These are phyloP conservation scores for Rhododendron henanense DNA, from an alignment of 148 eudicot species.

Conservation along the genomic window DNA sequence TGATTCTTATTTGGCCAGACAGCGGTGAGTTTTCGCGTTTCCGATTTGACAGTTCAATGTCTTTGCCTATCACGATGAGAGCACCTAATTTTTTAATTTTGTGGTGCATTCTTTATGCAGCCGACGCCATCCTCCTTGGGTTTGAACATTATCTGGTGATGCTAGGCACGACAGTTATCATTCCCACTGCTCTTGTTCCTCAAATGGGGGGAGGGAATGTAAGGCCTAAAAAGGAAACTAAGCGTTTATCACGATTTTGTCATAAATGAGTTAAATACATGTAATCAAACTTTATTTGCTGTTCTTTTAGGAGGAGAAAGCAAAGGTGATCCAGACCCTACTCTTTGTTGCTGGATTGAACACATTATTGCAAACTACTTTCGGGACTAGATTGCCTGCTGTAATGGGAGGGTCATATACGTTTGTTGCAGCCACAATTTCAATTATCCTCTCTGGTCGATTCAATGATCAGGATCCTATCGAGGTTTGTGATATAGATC, in stretches of 20 bases:
- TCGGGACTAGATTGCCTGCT: constrained; percentile 92
- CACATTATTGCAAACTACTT: constrained; percentile 74
- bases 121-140: constrained; percentile 96
- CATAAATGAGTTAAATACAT: background rate
- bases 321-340: constrained; percentile 88
- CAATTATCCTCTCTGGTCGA: constrained; percentile 89
- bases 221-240: constrained; percentile 14
- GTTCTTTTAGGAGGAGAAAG: constrained; percentile 73
- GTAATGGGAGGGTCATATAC: constrained; percentile 94
- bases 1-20: background rate
- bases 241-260: background rate
- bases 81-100: background rate
- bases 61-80: background rate
- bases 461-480: constrained; percentile 64
- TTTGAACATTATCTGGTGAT: constrained; percentile 93
- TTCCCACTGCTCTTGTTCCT: constrained; percentile 93
- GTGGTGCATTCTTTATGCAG: constrained; percentile 41
- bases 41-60: background rate
- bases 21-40: background rate
- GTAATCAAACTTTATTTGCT: background rate
- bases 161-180: constrained; percentile 93
- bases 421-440: constrained; percentile 85
- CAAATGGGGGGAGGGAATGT: constrained; percentile 99
- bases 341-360: constrained; percentile 96
- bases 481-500: constrained; percentile 39